Base-by-base conservation (phyloP, 257 asterid species). In the Nyctanthes arbortristis region DNA sequence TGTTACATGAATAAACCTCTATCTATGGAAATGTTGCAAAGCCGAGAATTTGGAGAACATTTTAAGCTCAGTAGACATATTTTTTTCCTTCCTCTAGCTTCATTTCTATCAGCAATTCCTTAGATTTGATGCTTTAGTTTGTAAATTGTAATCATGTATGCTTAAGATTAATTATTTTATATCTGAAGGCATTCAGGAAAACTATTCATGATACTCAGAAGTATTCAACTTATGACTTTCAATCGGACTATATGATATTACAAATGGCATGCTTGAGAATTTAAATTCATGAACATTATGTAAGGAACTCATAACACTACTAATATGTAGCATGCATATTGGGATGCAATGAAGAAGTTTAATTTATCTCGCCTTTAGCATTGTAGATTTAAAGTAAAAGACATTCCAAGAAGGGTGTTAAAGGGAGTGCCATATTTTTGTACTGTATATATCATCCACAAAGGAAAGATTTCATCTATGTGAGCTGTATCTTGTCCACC, bases 391-490 rank as follows among this genome's bases (percentile, higher is more conserved):
- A 91, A 86, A 82, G 79, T 76, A 25, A 91, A 83, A 84, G 98
- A 93, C 73, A 85, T 87, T 66, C 92, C 98, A 18, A 89, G 91
- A 68, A 80, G 68, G 62, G 83, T 91, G 70, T 37, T 84, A 49
- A 93, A 89, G 78, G 89, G 85, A 18, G 87, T 80, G 39, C 97
- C 98, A 0, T 96, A 93, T 73, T 93, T 85, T 78, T 93, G 98
- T 79, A 80, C 91, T 3, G 83, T 81, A 66, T 91, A 82, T 75
- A 76, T 87, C 61, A 87, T 93, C 76, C 79, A 92, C 71, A 93
- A 89, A 81, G 97, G 96, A 57, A 93, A 93, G 87, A 86, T 91
- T 62, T 75, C 87, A 9, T 82, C 96, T 10, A 85, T 96, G 3
- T 76, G 84, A 63, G 71, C 96, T 34, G 92, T 97, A 9, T 62